Percentiles rank a stretch among this genome's conserved stretches.
Conservation (phyloP, 345 rosid genomes). For the Pugionium dolabratum region DNA sequence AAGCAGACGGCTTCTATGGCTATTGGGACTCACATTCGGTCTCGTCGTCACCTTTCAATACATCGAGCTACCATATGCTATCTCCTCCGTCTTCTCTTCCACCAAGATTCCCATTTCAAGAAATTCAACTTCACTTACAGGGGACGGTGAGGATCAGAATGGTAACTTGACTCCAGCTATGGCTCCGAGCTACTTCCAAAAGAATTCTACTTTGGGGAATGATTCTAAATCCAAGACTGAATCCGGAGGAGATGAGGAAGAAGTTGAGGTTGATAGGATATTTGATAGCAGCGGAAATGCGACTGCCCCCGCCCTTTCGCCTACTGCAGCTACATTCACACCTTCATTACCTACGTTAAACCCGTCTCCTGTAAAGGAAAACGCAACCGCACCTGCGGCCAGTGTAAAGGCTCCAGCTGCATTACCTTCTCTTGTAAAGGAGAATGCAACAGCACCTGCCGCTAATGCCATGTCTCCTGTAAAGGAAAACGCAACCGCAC, state of each 20-base stretch:
- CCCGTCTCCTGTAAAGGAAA: slow-evolving; percentile 7
- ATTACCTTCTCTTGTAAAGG: background rate
- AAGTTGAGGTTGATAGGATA: slow-evolving; percentile 37
- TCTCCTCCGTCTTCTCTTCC: slow-evolving; percentile 53
- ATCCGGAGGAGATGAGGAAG: slow-evolving; percentile 24
- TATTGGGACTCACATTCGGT: slow-evolving; percentile 52
- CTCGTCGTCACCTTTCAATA: slow-evolving; percentile 57
- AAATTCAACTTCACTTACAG: slow-evolving; percentile 39
- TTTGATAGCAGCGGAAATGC: slow-evolving; percentile 21
- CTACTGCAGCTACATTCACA: slow-evolving; percentile 7
- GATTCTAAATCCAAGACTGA: background rate
- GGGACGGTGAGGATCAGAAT: background rate
- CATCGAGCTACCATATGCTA: slow-evolving; percentile 60
- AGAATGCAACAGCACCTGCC: background rate
- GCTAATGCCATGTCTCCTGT: slow-evolving; percentile 1
- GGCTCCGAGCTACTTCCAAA: slow-evolving; percentile 30
- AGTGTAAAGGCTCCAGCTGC: background rate
- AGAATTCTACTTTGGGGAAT: slow-evolving; percentile 13
- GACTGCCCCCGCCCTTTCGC: slow-evolving; percentile 38
- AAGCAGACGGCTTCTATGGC: slow-evolving; percentile 58
- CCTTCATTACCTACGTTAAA: slow-evolving; percentile 4
- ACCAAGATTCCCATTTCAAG: slow-evolving; percentile 45
- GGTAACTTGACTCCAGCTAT: slow-evolving; percentile 33
- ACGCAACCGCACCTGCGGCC: background rate
- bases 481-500: slow-evolving; percentile 15